Percentiles rank a stretch among this genome's conserved stretches.
These are phyloP conservation scores for Cyanidioschyzon merolae DNA, from an alignment of 23 red algal species.

Conservation along the genomic window DNA sequence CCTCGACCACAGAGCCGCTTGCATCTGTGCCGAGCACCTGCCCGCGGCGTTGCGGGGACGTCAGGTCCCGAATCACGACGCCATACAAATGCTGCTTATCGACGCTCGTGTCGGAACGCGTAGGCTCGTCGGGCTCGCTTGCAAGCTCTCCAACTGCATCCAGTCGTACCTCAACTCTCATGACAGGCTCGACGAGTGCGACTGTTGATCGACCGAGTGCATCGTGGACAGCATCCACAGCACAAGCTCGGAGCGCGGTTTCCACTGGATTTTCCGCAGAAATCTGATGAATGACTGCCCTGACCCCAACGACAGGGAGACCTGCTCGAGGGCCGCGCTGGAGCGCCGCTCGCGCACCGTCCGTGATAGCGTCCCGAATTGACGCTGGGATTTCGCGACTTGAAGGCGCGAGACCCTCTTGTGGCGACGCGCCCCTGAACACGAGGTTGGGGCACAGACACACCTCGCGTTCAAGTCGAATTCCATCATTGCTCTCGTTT, in stretches of 20 bases:
- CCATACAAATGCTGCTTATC: constrained; percentile 16
- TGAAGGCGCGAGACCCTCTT: neutral
- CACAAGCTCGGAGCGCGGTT: constrained; percentile 42
- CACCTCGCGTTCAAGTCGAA: constrained; percentile 11
- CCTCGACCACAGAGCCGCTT: constrained; percentile 22
- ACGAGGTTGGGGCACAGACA: constrained; percentile 14
- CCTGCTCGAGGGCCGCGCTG: constrained; percentile 45
- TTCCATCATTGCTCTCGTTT: constrained; percentile 16
- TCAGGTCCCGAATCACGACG: constrained; percentile 44
- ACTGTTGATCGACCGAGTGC: constrained; percentile 23
- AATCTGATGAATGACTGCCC: constrained; percentile 21
- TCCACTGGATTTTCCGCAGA: neutral
- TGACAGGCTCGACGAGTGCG: constrained; percentile 40
- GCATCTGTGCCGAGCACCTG: constrained; percentile 31
- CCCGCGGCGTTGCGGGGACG: constrained; percentile 41
- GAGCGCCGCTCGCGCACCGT: constrained; percentile 39
- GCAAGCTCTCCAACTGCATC: neutral
- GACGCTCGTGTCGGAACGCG: neutral
- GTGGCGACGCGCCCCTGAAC: neutral
- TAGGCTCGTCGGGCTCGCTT: neutral
- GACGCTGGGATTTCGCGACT: neutral
- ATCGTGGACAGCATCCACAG: constrained; percentile 27
- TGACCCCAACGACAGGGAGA: constrained; percentile 20
- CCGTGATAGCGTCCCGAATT: neutral
- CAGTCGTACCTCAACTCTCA: constrained; percentile 32